Percentiles rank a stretch among this genome's conserved stretches.
phyloP scores from a whole-genome alignment of 768 basidiomycete genomes.

The Rhodotorula kratochvilovae region DNA sequence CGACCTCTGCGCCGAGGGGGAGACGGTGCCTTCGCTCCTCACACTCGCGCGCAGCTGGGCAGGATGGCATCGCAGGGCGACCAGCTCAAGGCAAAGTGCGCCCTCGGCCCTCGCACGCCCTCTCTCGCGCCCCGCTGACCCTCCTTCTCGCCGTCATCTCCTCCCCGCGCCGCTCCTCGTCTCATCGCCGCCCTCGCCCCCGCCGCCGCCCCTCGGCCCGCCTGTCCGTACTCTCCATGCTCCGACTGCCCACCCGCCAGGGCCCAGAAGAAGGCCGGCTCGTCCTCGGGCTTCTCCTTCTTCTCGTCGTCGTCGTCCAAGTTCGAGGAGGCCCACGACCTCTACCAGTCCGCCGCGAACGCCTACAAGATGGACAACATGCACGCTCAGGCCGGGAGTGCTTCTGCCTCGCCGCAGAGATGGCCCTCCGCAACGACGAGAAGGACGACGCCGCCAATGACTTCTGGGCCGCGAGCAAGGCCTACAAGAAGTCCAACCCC shows the following conservation, averaged over 20 bases:
- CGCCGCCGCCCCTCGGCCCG: no score
- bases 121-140: neutral
- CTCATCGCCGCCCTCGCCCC: neutral
- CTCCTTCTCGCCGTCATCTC: neutral
- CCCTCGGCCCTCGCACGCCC: neutral
- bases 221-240: neutral
- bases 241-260: neutral
- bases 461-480: conserved; percentile 97
- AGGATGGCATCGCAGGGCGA: conserved; percentile 30
- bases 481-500: conserved; percentile 83
- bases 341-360: conserved; percentile 92
- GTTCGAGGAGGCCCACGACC: conserved; percentile 91
- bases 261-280: conserved; percentile 89
- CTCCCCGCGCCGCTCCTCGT: neutral
- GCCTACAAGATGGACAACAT: conserved; percentile 68
- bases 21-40: no score
- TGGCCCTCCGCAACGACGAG: conserved; percentile 81
- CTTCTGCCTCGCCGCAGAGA: conserved; percentile 89
- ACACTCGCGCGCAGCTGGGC: neutral
- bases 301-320: conserved; percentile 66
- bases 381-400: conserved; percentile 90
- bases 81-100: conserved; percentile 25
- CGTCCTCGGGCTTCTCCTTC: conserved; percentile 54
- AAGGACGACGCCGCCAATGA: conserved; percentile 92
- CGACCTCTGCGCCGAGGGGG: no score